These are phyloP conservation scores for Tulasnella sp. DNA, from an alignment of 768 basidiomycete species.

Conservation along the genomic window DNA sequence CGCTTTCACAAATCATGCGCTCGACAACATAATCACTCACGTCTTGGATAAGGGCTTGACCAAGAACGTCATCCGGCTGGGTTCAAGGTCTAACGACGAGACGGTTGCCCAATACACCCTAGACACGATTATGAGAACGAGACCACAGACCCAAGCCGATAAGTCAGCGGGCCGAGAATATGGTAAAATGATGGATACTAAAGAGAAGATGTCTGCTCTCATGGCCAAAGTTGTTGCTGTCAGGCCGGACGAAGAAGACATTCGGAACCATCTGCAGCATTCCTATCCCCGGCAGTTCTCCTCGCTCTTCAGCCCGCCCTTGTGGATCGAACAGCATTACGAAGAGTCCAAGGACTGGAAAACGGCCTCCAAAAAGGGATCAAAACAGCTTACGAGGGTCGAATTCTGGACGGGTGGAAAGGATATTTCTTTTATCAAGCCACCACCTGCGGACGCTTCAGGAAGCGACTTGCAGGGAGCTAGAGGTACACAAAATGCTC, in stretches of 20 bases:
- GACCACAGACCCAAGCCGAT: not conserved
- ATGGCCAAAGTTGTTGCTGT: constrained; percentile 39
- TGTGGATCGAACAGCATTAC: constrained; percentile 37
- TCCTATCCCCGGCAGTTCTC: constrained; percentile 45
- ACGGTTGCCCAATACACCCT: constrained; percentile 8
- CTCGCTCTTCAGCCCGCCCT: constrained; percentile 38
- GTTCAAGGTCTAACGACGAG: constrained; percentile 35
- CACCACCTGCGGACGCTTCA: not conserved
- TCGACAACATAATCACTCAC: constrained; percentile 61
- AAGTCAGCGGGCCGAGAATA: constrained; percentile 35
- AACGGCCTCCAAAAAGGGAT: constrained; percentile 9
- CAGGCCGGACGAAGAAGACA: constrained; percentile 33
- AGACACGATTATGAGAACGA: not conserved
- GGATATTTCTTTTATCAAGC: not conserved
- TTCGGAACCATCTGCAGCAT: constrained; percentile 38
- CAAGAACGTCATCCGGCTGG: constrained; percentile 55
- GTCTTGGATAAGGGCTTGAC: constrained; percentile 62
- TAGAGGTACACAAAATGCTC: not conserved
- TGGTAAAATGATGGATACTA: constrained; percentile 37
- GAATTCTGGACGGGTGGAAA: not conserved
- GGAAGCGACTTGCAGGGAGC: not conserved
- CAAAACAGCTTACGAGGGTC: not conserved
- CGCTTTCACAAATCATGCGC: constrained; percentile 71
- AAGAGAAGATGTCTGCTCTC: constrained; percentile 41
- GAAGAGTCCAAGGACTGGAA: constrained; percentile 26